Base-by-base conservation (phyloP, 306 rosid genomes). In the Castanea sativa region DNA sequence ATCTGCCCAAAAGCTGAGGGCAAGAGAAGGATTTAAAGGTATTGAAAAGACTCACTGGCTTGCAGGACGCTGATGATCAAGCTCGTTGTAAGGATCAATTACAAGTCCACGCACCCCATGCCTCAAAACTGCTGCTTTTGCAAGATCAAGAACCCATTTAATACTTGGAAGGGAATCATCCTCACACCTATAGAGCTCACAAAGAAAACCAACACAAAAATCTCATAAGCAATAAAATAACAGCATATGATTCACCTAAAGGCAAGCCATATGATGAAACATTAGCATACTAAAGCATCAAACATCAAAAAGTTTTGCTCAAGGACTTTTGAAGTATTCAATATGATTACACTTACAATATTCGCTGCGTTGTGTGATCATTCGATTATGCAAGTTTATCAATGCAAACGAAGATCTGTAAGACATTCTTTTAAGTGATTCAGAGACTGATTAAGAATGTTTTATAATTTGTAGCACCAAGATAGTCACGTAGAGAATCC, bases 71-170 rank as follows among this genome's bases (percentile, higher is more conserved):
- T 92, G 99, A 85, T 92, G 99, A 85, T 94, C 97, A 35, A 94
- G 97, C 90, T 94, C 99, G 13, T 94, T 94, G 82, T 94, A 92
- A 81, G 99, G 99, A 88, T 94, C 99, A 83, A 94, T 94, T 83
- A 94, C 97, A 79, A 94, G 97, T 73, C 99, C 99, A 71, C 91
- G 94, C 71, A 94, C 95, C 70, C 99, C 99, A 20, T 94, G 95
- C 88, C 99, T 94, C 71, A 94, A 83, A 30, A 94, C 97, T 51
- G 99, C 97, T 76, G 92, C 87, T 86, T 71, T 90, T 75, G 99
- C 99, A 77, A 91, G 97, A 87, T 89, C 93, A 76, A 94, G 97
- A 72, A 94, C 97, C 99, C 99, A 94, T 29, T 64, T 85, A 82
- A 94, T 83, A 79, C 55, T 91, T 61, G 99, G 97, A 86, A 94